Percentiles rank a stretch among this genome's conserved stretches.
Evolutionary conservation across 257 asterid species (phyloP).

Genomic region (Jacaranda copaia): DNA sequence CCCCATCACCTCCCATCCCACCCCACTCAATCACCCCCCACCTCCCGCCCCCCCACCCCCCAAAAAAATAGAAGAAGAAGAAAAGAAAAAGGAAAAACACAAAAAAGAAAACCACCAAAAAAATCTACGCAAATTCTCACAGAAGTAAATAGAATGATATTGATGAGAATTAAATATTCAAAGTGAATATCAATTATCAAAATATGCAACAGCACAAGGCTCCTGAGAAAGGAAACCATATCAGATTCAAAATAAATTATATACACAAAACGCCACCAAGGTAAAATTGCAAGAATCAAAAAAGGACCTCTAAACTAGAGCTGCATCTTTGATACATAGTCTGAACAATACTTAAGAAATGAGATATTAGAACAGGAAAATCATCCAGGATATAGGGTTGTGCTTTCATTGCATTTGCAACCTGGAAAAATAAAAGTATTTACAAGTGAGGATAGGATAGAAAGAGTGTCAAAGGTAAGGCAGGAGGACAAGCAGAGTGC

Average conservation of each 20-base stretch:
- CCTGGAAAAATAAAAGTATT: conserved; percentile 54
- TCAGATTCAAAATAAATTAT: background rate
- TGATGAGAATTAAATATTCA: too few relatives aligned
- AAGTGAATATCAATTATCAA: conserved; percentile 8
- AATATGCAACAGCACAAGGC: conserved; percentile 16
- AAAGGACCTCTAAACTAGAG: conserved; percentile 82
- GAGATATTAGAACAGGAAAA: conserved; percentile 62
- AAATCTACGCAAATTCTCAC: too few relatives aligned
- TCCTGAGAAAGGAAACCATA: conserved; percentile 13
- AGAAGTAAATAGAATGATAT: too few relatives aligned
- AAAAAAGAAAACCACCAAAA: too few relatives aligned
- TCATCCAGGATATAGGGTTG: conserved; percentile 76
- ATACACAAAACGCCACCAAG: conserved; percentile 16
- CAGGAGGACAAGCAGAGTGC: conserved; percentile 23
- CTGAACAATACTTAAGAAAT: conserved; percentile 66
- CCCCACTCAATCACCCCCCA: too few relatives aligned
- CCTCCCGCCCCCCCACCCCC: too few relatives aligned
- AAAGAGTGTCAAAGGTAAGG: conserved; percentile 26
- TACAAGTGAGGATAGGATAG: conserved; percentile 30
- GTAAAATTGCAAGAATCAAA: conserved; percentile 20
- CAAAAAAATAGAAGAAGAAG: too few relatives aligned
- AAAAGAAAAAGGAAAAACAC: too few relatives aligned
- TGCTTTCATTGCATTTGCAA: conserved; percentile 75
- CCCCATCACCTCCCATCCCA: too few relatives aligned
- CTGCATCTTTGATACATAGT: conserved; percentile 87